Conservation (phyloP, 768 basidiomycete genomes). For the Tricholoma hemisulphureum region DNA sequence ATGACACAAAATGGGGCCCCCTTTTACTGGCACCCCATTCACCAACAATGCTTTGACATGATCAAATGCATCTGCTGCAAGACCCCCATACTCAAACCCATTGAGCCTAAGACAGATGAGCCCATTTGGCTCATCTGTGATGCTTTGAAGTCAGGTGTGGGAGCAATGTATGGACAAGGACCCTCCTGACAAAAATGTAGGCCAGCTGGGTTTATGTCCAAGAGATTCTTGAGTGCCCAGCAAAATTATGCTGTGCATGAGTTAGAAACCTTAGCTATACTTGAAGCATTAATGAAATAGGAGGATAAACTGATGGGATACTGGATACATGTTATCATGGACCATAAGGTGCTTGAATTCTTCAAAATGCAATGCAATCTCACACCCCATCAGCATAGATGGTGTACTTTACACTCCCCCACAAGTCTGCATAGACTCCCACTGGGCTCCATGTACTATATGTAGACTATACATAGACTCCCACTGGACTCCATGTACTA, state of each 20-base stretch:
- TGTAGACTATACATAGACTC: too few relatives aligned
- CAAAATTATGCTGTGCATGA: conserved; percentile 25
- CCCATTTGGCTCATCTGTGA: conserved; percentile 30
- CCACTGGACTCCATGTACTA: too few relatives aligned
- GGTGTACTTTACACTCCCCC: too few relatives aligned
- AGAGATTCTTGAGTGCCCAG: conserved; percentile 27
- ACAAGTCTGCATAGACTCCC: too few relatives aligned
- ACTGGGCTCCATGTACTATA: too few relatives aligned
- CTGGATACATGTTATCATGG: conserved; percentile 19
- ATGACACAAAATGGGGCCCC: conserved; percentile 26
- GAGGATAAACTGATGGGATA: conserved; percentile 29
- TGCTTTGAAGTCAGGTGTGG: too few relatives aligned
- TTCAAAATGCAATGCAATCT: conserved; percentile 24
- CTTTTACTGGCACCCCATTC: conserved; percentile 27
- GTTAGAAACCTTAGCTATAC: conserved; percentile 14
- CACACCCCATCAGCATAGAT: conserved; percentile 16
- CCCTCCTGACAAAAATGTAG: conserved; percentile 21
- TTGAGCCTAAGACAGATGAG: not conserved
- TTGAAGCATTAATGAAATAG: conserved; percentile 25
- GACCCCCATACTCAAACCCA: not conserved
- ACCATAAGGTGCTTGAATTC: conserved; percentile 23
- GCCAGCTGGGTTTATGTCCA: conserved; percentile 30
- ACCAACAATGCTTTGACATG: conserved; percentile 20
- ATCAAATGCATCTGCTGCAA: conserved; percentile 23
- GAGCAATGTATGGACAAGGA: too few relatives aligned